These are phyloP conservation scores for Leccinum angustisporum DNA, from an alignment of 1,284 basidiomycete genomes.

Conservation along the genomic window DNA sequence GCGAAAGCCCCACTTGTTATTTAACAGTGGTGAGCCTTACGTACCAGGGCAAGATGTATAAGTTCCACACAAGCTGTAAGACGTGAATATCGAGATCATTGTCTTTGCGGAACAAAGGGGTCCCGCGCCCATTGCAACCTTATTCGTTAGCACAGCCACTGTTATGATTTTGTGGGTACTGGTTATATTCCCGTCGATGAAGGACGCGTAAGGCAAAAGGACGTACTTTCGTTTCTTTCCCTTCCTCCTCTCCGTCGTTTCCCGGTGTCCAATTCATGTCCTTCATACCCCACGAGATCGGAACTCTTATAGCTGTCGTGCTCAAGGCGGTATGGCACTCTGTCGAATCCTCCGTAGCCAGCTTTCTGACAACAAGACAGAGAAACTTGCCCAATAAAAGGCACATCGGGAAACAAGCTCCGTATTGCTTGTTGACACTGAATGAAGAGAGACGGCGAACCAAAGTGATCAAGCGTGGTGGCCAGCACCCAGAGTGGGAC, in stretches of 20 bases:
- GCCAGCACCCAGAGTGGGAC: conserved; percentile 99
- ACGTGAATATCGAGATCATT: background rate
- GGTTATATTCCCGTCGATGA: conserved; percentile 14
- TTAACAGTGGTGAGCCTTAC: conserved; percentile 55
- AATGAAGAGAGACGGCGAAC: conserved; percentile 84
- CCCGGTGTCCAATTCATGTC: conserved; percentile 42
- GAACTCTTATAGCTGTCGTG: conserved; percentile 93
- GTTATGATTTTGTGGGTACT: conserved; percentile 3
- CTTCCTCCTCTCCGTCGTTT: conserved; percentile 4
- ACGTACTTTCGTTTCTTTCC: conserved; percentile 9
- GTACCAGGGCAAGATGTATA: conserved; percentile 37
- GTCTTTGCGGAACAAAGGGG: conserved; percentile 1
- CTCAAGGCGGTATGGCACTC: conserved; percentile 83
- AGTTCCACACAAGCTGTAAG: background rate
- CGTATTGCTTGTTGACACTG: conserved; percentile 83
- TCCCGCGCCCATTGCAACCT: background rate
- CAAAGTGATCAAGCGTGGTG: conserved; percentile 91
- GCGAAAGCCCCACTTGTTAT: conserved; percentile 68
- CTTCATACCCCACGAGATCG: conserved; percentile 70
- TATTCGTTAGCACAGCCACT: conserved; percentile 25
- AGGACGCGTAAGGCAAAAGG: conserved; percentile 24
- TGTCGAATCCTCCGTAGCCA: conserved; percentile 14
- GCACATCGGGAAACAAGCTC: conserved; percentile 97
- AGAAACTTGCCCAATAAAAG: conserved; percentile 92
- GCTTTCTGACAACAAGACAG: conserved; percentile 43